phyloP scores from a whole-genome alignment of 2,329 filamentous ascomycete species.

The Xylogone sp. region DNA sequence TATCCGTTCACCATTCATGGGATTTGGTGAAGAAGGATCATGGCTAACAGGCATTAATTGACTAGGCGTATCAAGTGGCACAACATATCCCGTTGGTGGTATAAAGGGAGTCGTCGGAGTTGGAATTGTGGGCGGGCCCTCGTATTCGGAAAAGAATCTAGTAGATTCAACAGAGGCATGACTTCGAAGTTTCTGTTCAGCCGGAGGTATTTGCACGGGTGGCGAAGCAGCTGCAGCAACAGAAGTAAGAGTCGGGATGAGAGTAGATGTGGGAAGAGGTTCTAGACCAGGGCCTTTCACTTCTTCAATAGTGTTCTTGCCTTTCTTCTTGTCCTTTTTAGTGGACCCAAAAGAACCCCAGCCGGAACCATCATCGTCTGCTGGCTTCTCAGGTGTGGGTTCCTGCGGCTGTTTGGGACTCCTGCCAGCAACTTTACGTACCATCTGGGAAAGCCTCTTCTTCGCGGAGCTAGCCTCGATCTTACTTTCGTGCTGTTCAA shows the following conservation, averaged over 20 bases:
- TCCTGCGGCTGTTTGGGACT: no score
- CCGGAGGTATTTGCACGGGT: constrained; percentile 7
- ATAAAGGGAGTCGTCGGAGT: constrained; percentile 9
- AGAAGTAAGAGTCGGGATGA: constrained; percentile 18
- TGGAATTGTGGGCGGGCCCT: constrained; percentile 11
- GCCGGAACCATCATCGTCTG: constrained; percentile 44
- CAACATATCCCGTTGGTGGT: constrained; percentile 11
- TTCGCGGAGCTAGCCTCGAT: no score
- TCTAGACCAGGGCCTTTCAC: constrained; percentile 24
- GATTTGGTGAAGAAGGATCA: constrained; percentile 16
- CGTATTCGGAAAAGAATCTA: constrained; percentile 20
- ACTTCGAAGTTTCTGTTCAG: constrained; percentile 15
- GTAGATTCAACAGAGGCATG: constrained; percentile 10
- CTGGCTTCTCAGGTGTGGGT: constrained; percentile 16
- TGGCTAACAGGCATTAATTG: constrained; percentile 14
- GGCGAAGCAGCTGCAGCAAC: constrained; percentile 16
- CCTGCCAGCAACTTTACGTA: no score
- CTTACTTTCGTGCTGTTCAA: no score
- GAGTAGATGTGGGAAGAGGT: constrained; percentile 10
- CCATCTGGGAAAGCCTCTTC: no score
- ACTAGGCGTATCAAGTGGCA: constrained; percentile 15
- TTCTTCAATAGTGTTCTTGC: constrained; percentile 31
- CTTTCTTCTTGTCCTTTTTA: constrained; percentile 40
- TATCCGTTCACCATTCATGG: constrained; percentile 20
- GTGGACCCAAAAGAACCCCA: constrained; percentile 43